phyloP scores from a whole-genome alignment of 2,329 filamentous ascomycete species.

The Fusarium temperatum region DNA sequence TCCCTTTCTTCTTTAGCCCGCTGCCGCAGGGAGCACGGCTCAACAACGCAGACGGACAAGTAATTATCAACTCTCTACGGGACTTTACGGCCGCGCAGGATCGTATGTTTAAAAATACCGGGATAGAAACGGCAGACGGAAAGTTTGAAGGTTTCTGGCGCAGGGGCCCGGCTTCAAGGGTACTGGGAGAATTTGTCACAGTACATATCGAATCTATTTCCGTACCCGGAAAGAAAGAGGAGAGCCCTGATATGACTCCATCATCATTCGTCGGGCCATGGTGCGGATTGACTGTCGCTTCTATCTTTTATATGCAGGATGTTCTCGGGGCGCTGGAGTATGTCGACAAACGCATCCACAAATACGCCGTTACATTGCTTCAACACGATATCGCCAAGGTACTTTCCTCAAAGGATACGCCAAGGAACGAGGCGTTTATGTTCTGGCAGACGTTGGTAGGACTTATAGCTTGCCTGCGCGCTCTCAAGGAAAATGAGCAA shows the following conservation, averaged over 20 bases:
- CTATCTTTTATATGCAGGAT: neutral
- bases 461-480: neutral
- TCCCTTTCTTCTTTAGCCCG: constrained; percentile 7
- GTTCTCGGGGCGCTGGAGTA: neutral
- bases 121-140: neutral
- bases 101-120: fast-evolving
- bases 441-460: neutral
- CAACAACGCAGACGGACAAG: neutral
- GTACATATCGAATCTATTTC: neutral
- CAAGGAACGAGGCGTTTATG: neutral
- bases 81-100: neutral
- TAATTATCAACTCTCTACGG: neutral
- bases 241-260: fast-evolving
- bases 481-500: neutral
- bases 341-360: neutral
- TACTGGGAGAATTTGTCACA: neutral
- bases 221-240: fast-evolving
- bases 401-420: fast-evolving
- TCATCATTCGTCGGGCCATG: neutral
- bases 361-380: neutral
- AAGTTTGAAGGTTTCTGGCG: constrained; percentile 8
- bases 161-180: neutral
- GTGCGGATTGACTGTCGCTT: neutral
- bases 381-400: neutral
- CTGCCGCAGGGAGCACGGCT: neutral